A percentile compares a stretch with the other conserved stretches of the same genome.
These are phyloP conservation scores for Chaetomium fimeti DNA, from an alignment of 495 filamentous ascomycete species.

Conservation along the genomic window DNA sequence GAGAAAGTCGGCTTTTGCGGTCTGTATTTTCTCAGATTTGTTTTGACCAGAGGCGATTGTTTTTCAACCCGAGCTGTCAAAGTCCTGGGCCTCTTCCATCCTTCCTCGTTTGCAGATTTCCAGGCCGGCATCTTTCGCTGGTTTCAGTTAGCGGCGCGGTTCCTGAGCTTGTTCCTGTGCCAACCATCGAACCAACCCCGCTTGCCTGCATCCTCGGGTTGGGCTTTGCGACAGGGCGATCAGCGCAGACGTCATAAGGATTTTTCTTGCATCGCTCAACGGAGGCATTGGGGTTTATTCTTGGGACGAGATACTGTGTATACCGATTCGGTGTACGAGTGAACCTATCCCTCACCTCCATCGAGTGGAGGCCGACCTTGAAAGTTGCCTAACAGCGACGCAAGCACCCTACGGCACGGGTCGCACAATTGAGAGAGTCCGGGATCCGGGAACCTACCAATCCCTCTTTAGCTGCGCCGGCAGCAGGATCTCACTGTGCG, in stretches of 20 bases:
- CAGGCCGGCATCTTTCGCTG: neutral
- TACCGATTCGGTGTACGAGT: constrained; percentile 2
- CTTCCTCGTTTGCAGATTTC: neutral
- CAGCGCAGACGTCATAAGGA: constrained; percentile 9
- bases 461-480: constrained; percentile 1
- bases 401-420: neutral
- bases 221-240: neutral
- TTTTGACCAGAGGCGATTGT: too few species aligned
- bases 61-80: too few species aligned
- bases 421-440: neutral
- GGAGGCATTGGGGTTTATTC: neutral
- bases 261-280: neutral
- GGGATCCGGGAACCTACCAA: constrained; percentile 1
- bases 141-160: constrained; percentile 2
- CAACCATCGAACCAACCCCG: neutral
- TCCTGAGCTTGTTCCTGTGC: constrained; percentile 4
- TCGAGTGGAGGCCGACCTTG: neutral
- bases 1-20: neutral
- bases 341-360: neutral
- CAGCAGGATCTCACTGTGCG: neutral
- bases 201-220: neutral
- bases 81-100: neutral
- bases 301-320: constrained; percentile 4
- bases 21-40: neutral
- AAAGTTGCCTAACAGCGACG: constrained; percentile 1